Conservation (phyloP, 2,329 filamentous ascomycete species). For the Neofusicoccum sp. region DNA sequence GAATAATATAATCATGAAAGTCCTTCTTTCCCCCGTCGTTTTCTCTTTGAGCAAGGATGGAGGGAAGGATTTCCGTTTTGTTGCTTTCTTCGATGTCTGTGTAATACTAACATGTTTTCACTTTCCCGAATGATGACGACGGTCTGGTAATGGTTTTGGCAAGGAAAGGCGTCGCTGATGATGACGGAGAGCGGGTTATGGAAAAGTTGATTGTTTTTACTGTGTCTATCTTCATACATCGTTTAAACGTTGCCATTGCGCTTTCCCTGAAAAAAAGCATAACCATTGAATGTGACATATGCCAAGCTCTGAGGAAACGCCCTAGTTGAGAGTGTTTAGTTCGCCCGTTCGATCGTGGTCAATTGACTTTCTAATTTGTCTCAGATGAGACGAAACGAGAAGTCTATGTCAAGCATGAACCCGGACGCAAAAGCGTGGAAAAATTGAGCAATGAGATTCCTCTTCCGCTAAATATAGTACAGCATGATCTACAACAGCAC, state of each 20-base stretch:
- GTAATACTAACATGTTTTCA: conserved; percentile 7
- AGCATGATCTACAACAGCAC: too few relatives aligned
- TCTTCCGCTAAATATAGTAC: too few relatives aligned
- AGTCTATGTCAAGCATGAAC: too few relatives aligned
- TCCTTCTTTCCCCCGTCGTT: background rate
- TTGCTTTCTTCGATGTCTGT: background rate
- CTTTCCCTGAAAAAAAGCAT: background rate
- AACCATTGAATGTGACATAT: background rate
- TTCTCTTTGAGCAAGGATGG: background rate
- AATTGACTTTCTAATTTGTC: too few relatives aligned
- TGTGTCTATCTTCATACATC: background rate
- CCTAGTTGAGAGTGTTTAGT: too few relatives aligned
- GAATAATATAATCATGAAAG: conserved; percentile 21
- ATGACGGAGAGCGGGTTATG: background rate
- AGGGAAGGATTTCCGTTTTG: background rate
- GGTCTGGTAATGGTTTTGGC: background rate
- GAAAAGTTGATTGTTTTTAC: conserved; percentile 3
- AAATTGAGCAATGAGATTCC: too few relatives aligned
- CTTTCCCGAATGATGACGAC: background rate
- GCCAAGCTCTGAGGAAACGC: background rate
- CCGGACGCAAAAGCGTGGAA: too few relatives aligned
- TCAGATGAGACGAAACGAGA: too few relatives aligned
- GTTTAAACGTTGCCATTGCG: background rate
- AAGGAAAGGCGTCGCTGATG: background rate
- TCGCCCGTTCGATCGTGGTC: too few relatives aligned